Base-by-base conservation (phyloP, 2,329 filamentous ascomycete genomes). In the Coniochaeta prunicola region DNA sequence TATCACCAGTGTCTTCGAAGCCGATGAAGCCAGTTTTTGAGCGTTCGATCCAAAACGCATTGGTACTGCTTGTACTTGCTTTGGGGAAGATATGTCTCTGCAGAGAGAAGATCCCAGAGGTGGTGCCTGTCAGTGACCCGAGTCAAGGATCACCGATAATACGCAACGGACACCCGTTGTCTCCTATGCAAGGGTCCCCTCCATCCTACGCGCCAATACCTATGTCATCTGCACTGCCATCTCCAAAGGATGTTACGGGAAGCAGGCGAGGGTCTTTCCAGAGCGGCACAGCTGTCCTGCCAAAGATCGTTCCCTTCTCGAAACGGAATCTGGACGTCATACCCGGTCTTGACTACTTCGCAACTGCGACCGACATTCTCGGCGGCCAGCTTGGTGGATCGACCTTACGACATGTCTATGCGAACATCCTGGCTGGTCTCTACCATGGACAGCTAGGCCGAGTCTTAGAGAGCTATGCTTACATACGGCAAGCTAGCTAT, bases 401-500 rank as follows among this genome's bases (percentile, higher is more conserved):
- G 61, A 89, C 90, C 48, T 78, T 97, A 60, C 87, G 89, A 63
- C 89, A 94, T 68, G 90, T 96, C 4, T 92, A 96, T 70, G 90
- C 89, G 8, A 86, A 87, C 65, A 84, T 97, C 26, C 80, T 97
- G 53, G 91, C 91, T 17, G 91, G 91, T 2, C 75, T 99, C 5
- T 99, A 96, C 69, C 87, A 92, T 62, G 92, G 91, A 3, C 94
- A 97, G 70, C 76, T 97, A 28, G 92, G 87, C 0, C 84, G 93
- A 55, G 89, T 96, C 0, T 78, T 97, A 65, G 91, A 96, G 69
- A 97, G 93, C 68, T 92, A 84, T 69, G 77, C 80, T 3, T 84
- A 81, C 61, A 84, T 87, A 34, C 75, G 79, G 57, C 74, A 78
- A 58, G 85, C 84, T 2, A 80, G 82, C 59, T 78, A 80, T 57